Percentiles rank a stretch among this genome's conserved stretches.
phyloP scores from a whole-genome alignment of 768 basidiomycete genomes.

The Suillus weaverae region DNA sequence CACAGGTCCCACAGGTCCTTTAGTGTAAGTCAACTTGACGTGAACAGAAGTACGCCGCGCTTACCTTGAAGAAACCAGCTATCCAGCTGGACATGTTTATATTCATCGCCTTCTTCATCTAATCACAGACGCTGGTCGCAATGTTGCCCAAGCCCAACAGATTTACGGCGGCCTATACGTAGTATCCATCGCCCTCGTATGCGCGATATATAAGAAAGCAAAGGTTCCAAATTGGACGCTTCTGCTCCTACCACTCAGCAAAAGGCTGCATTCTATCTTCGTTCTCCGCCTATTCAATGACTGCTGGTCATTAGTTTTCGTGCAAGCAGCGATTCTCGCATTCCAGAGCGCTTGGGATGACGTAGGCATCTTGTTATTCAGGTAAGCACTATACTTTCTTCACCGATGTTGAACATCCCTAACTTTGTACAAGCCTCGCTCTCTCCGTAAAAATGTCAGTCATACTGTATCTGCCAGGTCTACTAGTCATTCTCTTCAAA shows the following conservation, averaged over 20 bases:
- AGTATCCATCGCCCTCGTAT: constrained; percentile 59
- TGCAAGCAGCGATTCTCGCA: constrained; percentile 67
- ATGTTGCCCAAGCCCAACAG: constrained; percentile 69
- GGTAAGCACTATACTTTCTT: constrained; percentile 46
- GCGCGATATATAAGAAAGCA: constrained; percentile 65
- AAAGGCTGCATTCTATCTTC: constrained; percentile 92
- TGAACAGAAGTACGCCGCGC: neutral
- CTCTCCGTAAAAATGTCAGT: constrained; percentile 96
- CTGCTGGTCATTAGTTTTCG: constrained; percentile 74
- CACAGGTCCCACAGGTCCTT: constrained; percentile 86
- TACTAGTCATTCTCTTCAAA: constrained; percentile 81
- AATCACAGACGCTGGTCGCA: constrained; percentile 59
- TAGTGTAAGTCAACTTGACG: constrained; percentile 62
- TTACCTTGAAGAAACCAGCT: constrained; percentile 47
- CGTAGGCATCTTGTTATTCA: constrained; percentile 66
- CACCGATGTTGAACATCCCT: neutral
- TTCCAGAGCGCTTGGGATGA: constrained; percentile 62
- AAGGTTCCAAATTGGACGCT: constrained; percentile 71
- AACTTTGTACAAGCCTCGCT: constrained; percentile 38
- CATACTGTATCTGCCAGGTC: constrained; percentile 85
- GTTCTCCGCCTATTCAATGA: constrained; percentile 94
- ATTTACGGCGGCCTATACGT: constrained; percentile 80
- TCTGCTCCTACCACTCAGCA: constrained; percentile 79
- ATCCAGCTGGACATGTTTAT: constrained; percentile 91
- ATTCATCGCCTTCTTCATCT: constrained; percentile 72